Evolutionary conservation across 768 basidiomycete species (phyloP).

Genomic region (Cyathus striatus): DNA sequence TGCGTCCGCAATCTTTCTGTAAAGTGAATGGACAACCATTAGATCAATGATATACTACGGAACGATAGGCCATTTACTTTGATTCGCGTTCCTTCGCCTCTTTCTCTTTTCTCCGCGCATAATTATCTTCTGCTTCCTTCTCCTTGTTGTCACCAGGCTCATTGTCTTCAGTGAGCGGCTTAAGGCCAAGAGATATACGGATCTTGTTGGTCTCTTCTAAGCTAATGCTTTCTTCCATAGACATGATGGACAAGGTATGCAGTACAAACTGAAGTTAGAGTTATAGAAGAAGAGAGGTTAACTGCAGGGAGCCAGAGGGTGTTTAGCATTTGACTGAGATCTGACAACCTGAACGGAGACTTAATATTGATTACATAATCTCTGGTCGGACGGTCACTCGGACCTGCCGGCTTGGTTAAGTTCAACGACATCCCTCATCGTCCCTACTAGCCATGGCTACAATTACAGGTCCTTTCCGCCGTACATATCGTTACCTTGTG

Average conservation of each 20-base stretch:
- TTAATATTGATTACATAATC: neutral
- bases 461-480: conserved; percentile 40
- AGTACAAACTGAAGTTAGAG: conserved; percentile 4
- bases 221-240: conserved; percentile 85
- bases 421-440: conserved; percentile 1
- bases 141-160: conserved; percentile 71
- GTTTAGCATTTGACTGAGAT: too few relatives aligned
- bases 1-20: conserved; percentile 64
- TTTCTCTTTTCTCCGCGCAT: conserved; percentile 61
- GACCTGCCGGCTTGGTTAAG: neutral
- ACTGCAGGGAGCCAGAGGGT: too few relatives aligned
- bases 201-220: conserved; percentile 96
- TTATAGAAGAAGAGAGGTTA: neutral
- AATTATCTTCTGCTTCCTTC: conserved; percentile 84
- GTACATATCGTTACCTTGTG: conserved; percentile 49
- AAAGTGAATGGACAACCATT: conserved; percentile 13
- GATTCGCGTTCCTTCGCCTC: conserved; percentile 68
- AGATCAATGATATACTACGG: conserved; percentile 13
- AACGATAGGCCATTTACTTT: conserved; percentile 47
- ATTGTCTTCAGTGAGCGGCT: conserved; percentile 84
- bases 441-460: conserved; percentile 30
- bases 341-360: too few relatives aligned
- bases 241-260: conserved; percentile 29
- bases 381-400: neutral
- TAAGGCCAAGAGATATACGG: conserved; percentile 89